phyloP scores from a whole-genome alignment of 192 early-diverging fungal species.

The Coemansia sp. region DNA sequence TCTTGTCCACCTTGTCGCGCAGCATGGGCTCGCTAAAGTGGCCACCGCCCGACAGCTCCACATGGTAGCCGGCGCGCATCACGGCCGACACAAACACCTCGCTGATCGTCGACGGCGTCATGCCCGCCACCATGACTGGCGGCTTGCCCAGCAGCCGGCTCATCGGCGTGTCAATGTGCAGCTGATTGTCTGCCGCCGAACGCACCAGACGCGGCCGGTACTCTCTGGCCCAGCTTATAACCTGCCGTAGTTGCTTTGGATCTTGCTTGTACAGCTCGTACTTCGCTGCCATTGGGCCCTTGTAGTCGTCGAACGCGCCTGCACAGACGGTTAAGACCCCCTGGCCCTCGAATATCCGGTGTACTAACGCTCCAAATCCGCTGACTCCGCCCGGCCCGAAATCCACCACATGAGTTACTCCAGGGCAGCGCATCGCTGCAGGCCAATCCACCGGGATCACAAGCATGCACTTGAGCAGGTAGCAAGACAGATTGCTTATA shows the following conservation, averaged over 20 bases:
- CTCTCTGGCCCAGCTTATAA: constrained; percentile 73
- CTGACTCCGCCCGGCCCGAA: constrained; percentile 84
- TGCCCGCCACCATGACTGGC: constrained; percentile 88
- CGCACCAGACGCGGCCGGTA: constrained; percentile 77
- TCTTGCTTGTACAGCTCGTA: constrained; percentile 4
- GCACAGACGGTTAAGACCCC: constrained; percentile 55
- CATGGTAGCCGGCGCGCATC: constrained; percentile 81
- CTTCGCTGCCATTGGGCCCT: neutral
- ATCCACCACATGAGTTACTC: constrained; percentile 75
- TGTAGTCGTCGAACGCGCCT: constrained; percentile 2
- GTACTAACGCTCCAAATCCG: constrained; percentile 73
- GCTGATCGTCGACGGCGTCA: constrained; percentile 81
- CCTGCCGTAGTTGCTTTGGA: constrained; percentile 51
- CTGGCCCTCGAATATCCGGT: constrained; percentile 79
- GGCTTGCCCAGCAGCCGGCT: constrained; percentile 79
- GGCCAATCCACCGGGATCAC: constrained; percentile 30
- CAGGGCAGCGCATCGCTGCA: constrained; percentile 5
- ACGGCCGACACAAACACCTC: constrained; percentile 76
- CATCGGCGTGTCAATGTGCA: constrained; percentile 85
- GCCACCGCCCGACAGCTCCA: constrained; percentile 80
- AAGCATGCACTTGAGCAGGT: constrained; percentile 20
- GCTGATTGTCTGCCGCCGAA: constrained; percentile 52
- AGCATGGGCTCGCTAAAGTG: constrained; percentile 80
- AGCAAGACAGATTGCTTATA: constrained; percentile 5
- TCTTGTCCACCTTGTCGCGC: constrained; percentile 70